Base-by-base conservation (phyloP, 352 stramenopile genomes). In the Phytophthora europaea region DNA sequence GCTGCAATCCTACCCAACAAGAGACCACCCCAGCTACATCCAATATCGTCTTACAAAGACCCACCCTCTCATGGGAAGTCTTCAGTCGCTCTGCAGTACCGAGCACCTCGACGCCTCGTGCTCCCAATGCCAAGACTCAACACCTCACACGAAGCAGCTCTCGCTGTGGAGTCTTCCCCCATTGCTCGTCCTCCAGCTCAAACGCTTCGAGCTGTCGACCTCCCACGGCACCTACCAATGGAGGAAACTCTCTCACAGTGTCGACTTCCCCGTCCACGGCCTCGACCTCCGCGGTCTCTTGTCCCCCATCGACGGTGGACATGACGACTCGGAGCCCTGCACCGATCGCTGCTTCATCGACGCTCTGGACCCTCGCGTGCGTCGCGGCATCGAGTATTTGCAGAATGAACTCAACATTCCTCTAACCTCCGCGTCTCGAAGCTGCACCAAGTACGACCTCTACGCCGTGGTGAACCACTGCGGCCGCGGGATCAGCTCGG, bases 381-480 rank as follows among this genome's bases (percentile, higher is more conserved):
- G 45, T 23, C 61, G 66, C 4, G 78, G 80, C 2, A 72, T 80
- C 3, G 60, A 70, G 1, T 88, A 79, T 51, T 62, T 89, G 7
- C 65, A 65, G 34, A 61, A 78, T 0, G 61, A 89, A 51, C 68
- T 93, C 1, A 31, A 73, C 2, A 79, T 93, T 26, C 79, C 81
- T 16, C 70, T 80, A 12, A 58, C 68, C 22, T 89, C 86, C 6
- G 79, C 82, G 1, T 88, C 82, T 5, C 62, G 79, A 15, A 67
- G 65, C 18, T 70, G 70, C 55, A 83, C 84, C 22, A 61, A 88
- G 20, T 99, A 98, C 72, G 90, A 97, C 78, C 73, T 99, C 40
- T 99, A 98, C 70, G 94, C 87, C 15, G 87, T 99, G 6, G 93
- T 99, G 60, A 94, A 99, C 81, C 97, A 99, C 81, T 88, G 94